phyloP scores from a whole-genome alignment of 495 filamentous ascomycete species.

The Penicillium mononematosum region DNA sequence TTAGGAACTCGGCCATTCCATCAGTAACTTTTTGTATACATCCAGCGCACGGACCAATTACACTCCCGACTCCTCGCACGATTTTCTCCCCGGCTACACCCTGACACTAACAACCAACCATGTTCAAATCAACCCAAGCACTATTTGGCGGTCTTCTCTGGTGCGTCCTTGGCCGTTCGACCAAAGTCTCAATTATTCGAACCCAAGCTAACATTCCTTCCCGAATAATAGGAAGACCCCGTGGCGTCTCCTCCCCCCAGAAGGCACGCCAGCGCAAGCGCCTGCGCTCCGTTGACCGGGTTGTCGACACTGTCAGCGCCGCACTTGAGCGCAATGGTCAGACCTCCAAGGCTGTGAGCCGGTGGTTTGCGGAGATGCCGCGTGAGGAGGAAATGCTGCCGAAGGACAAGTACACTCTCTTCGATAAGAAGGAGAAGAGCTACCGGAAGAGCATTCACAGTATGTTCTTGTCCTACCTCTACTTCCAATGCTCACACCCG shows the following conservation, averaged over 20 bases:
- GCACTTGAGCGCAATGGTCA: slow-evolving; percentile 71
- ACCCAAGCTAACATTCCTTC: slow-evolving; percentile 16
- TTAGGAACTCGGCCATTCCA: not conserved
- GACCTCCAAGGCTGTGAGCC: slow-evolving; percentile 68
- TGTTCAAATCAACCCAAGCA: slow-evolving; percentile 74
- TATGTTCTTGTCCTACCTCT: slow-evolving; percentile 50
- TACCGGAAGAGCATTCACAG: slow-evolving; percentile 97
- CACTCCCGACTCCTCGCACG: slow-evolving; percentile 30
- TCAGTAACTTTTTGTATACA: slow-evolving; percentile 11
- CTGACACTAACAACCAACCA: slow-evolving; percentile 20
- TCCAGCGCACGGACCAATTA: slow-evolving; percentile 29
- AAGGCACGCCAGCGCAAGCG: slow-evolving; percentile 88
- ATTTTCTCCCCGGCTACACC: slow-evolving; percentile 28
- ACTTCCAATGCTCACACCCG: not conserved
- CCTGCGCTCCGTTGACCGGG: slow-evolving; percentile 77
- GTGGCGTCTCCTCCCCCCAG: slow-evolving; percentile 86
- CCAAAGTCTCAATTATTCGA: not conserved
- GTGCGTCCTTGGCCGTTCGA: slow-evolving; percentile 42
- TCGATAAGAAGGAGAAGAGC: slow-evolving; percentile 90
- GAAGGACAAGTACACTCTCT: slow-evolving; percentile 96
- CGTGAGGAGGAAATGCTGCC: slow-evolving; percentile 94
- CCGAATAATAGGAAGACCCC: slow-evolving; percentile 80
- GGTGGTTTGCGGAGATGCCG: slow-evolving; percentile 95
- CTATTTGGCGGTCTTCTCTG: slow-evolving; percentile 81
- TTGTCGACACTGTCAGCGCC: slow-evolving; percentile 72